Evolutionary conservation across 1,284 basidiomycete species (phyloP).

Genomic region (Ganoderma boninense): DNA sequence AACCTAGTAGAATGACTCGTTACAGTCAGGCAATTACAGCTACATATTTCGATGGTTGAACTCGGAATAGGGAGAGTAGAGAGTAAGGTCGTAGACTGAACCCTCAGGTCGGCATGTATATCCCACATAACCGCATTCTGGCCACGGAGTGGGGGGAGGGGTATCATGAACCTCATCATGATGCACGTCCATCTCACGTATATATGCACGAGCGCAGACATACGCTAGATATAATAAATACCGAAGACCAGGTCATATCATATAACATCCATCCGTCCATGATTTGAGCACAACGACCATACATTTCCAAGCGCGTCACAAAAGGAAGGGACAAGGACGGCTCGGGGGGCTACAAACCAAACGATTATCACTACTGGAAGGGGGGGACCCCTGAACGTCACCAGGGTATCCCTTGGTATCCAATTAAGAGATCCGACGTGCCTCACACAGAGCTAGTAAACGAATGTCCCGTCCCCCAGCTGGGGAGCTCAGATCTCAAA

Average conservation of each 20-base stretch:
- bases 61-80: neutral
- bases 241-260: neutral
- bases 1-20: neutral
- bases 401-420: slow-evolving; percentile 3
- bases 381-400: neutral
- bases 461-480: too few relatives aligned
- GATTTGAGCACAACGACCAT: neutral
- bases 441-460: neutral
- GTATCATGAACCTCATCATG: neutral
- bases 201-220: neutral
- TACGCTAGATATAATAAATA: neutral
- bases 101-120: neutral
- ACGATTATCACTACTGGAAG: neutral
- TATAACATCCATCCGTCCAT: neutral
- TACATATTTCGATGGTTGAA: neutral
- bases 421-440: neutral
- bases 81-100: neutral
- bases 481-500: slow-evolving; percentile 9
- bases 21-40: neutral
- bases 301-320: neutral
- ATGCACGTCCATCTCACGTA: neutral
- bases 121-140: neutral
- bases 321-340: neutral
- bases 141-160: neutral
- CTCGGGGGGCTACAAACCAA: neutral